Evolutionary conservation across 306 rosid species (phyloP).

Genomic region (Trichosanthes truncata): DNA sequence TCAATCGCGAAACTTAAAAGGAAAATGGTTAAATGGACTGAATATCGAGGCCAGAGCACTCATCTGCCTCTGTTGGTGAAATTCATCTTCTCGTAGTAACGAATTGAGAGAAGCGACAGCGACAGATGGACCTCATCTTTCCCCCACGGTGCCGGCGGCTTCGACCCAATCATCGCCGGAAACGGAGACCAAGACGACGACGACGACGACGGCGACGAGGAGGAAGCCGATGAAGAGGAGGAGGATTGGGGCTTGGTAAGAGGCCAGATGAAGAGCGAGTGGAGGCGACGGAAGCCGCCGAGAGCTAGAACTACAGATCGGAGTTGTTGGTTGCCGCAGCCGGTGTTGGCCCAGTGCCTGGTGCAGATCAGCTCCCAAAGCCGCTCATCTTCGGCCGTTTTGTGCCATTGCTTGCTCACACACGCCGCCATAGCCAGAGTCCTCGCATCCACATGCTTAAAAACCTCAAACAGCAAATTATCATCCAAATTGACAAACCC

Average conservation of each 20-base stretch:
- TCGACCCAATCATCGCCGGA: constrained; percentile 34
- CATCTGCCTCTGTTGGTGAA: constrained; percentile 44
- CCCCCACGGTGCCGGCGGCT: constrained; percentile 60
- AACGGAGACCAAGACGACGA: constrained; percentile 27
- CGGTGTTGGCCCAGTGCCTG: constrained; percentile 80
- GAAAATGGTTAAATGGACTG: neutral
- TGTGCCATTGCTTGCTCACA: constrained; percentile 90
- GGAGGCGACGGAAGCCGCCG: constrained; percentile 92
- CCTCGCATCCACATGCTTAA: constrained; percentile 75
- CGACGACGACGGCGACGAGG: constrained; percentile 16
- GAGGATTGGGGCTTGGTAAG: constrained; percentile 47
- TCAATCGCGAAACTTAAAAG: neutral
- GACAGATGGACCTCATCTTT: constrained; percentile 92
- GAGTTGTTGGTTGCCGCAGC: constrained; percentile 72
- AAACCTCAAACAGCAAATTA: constrained; percentile 74
- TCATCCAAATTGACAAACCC: constrained; percentile 55
- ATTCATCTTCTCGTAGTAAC: constrained; percentile 92
- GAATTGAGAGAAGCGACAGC: constrained; percentile 85
- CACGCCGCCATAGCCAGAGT: constrained; percentile 65
- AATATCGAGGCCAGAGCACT: neutral
- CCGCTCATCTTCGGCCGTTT: constrained; percentile 84
- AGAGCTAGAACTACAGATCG: constrained; percentile 96
- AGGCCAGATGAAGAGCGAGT: constrained; percentile 60
- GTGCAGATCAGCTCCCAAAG: constrained; percentile 99
- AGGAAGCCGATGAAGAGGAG: neutral